These are phyloP conservation scores for Candida tallmaniae DNA, from an alignment of 805 yeast genomes.

Conservation along the genomic window DNA sequence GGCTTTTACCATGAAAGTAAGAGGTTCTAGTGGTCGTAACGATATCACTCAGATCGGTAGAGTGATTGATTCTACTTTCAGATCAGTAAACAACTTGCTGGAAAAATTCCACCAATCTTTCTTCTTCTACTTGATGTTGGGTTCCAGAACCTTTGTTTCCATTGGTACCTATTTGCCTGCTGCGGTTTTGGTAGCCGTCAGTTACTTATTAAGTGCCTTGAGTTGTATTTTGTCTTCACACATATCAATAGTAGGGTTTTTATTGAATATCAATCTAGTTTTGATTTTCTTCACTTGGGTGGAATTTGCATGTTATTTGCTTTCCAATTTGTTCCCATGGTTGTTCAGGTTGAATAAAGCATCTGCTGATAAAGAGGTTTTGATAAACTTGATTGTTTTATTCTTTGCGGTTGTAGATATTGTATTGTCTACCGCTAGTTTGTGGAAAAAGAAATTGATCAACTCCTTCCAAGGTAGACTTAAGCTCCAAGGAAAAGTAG, in stretches of 20 bases:
- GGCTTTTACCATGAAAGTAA: constrained; percentile 75
- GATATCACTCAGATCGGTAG: constrained; percentile 94
- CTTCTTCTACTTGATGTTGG: constrained; percentile 80
- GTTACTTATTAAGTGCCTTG: constrained; percentile 66
- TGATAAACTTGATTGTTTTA: constrained; percentile 15
- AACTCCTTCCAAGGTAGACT: not conserved
- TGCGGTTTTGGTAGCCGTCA: constrained; percentile 65
- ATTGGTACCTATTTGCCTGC: constrained; percentile 91
- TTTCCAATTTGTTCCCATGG: constrained; percentile 24
- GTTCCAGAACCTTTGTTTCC: constrained; percentile 79
- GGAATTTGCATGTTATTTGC: constrained; percentile 19
- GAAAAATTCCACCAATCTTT: constrained; percentile 98
- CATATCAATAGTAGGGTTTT: constrained; percentile 18
- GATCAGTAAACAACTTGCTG: constrained; percentile 85
- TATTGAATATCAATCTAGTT: constrained; percentile 19
- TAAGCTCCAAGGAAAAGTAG: constrained; percentile 15
- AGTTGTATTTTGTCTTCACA: constrained; percentile 48
- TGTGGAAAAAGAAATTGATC: constrained; percentile 5
- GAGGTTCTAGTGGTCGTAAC: constrained; percentile 49
- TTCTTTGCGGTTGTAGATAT: constrained; percentile 13
- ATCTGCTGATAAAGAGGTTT: constrained; percentile 10
- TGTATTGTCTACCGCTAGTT: constrained; percentile 14
- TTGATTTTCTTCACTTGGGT: constrained; percentile 25
- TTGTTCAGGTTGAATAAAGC: constrained; percentile 11
- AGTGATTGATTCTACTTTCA: constrained; percentile 77